Percentiles rank a stretch among this genome's conserved stretches.
Evolutionary conservation across 108 stramenopile species (phyloP).

Genomic region (Chaetoceros tenuissimus): DNA sequence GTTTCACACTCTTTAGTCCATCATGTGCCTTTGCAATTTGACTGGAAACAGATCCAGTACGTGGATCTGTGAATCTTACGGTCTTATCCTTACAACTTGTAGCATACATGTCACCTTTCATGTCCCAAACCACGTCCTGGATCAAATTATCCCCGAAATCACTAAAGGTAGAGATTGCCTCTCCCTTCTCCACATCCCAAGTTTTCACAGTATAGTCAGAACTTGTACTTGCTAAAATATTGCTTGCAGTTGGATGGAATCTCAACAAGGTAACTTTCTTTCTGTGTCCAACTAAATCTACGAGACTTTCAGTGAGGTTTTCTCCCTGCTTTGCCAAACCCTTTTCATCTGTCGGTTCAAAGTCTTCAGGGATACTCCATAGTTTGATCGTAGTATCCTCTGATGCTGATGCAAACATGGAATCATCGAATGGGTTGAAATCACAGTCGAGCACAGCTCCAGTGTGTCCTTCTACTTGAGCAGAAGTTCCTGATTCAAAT

Average conservation of each 20-base stretch:
- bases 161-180: conserved; percentile 44
- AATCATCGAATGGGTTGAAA: conserved; percentile 96
- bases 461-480: conserved; percentile 87
- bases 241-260: conserved; percentile 91
- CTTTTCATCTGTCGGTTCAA: conserved; percentile 85
- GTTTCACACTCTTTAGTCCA: conserved; percentile 89
- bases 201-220: conserved; percentile 89
- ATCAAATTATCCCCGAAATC: conserved; percentile 73
- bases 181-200: conserved; percentile 92
- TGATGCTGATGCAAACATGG: conserved; percentile 83
- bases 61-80: conserved; percentile 84
- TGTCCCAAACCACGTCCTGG: conserved; percentile 96
- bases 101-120: conserved; percentile 80
- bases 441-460: conserved; percentile 93
- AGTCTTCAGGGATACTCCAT: conserved; percentile 93
- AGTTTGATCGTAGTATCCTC: conserved; percentile 96
- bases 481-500: conserved; percentile 60
- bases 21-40: conserved; percentile 79
- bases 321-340: conserved; percentile 74
- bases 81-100: conserved; percentile 94
- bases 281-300: conserved; percentile 84
- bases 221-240: conserved; percentile 76
- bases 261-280: conserved; percentile 90
- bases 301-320: conserved; percentile 77
- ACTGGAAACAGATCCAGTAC: conserved; percentile 40